Conservation (phyloP, 2,329 filamentous ascomycete genomes). For the Alternaria triticina region DNA sequence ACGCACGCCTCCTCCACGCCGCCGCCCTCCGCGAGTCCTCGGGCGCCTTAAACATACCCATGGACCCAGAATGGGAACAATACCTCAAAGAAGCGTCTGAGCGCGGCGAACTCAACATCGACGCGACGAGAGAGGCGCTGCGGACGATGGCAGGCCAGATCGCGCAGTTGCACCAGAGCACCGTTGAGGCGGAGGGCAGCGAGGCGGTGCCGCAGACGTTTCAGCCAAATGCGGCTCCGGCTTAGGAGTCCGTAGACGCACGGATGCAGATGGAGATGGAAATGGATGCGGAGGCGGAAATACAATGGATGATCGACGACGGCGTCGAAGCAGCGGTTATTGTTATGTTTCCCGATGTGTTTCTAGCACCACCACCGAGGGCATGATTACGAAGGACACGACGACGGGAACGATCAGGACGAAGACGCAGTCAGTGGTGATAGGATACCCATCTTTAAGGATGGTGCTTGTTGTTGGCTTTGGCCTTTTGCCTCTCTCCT, state of each 20-base stretch:
- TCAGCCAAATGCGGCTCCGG: slow-evolving; percentile 28
- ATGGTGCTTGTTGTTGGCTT: background rate
- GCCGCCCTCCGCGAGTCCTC: slow-evolving; percentile 63
- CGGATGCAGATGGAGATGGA: background rate
- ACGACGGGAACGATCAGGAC: background rate
- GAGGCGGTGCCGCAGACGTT: slow-evolving; percentile 8
- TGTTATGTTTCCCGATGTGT: background rate
- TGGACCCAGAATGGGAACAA: slow-evolving; percentile 77
- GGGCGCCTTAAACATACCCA: slow-evolving; percentile 62
- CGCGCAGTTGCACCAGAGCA: slow-evolving; percentile 29
- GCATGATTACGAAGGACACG: background rate
- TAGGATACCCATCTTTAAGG: background rate
- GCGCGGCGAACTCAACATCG: slow-evolving; percentile 56
- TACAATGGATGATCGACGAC: background rate
- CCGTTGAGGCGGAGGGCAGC: slow-evolving; percentile 15
- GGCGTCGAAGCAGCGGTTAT: background rate
- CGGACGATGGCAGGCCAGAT: slow-evolving; percentile 39
- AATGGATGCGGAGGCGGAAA: background rate
- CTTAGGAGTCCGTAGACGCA: slow-evolving; percentile 12
- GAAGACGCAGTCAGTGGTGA: background rate
- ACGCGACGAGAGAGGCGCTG: slow-evolving; percentile 41
- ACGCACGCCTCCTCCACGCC: slow-evolving; percentile 69
- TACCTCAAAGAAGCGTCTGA: slow-evolving; percentile 76
- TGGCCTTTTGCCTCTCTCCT: background rate
- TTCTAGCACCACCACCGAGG: background rate